These are phyloP conservation scores for Monilinia fructigena DNA, from an alignment of 2,329 filamentous ascomycete species.

Conservation along the genomic window DNA sequence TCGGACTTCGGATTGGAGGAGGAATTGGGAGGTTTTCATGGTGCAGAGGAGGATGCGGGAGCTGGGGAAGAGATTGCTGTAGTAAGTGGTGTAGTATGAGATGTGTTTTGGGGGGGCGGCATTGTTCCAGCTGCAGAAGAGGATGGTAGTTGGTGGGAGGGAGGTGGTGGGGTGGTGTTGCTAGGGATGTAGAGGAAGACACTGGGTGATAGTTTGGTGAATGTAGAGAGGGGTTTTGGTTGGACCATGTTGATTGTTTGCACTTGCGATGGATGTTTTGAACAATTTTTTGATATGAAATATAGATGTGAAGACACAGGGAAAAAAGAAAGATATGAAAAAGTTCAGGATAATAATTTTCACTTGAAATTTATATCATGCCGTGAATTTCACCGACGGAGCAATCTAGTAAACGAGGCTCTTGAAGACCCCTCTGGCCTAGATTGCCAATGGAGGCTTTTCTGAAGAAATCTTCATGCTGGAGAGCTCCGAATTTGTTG, in stretches of 20 bases:
- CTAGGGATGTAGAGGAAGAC: constrained; percentile 32
- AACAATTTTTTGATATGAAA: too few relatives aligned
- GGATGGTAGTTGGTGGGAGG: constrained; percentile 41
- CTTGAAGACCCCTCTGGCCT: neutral
- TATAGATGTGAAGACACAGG: neutral
- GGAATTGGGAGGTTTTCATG: constrained; percentile 46
- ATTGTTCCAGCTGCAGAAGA: constrained; percentile 60
- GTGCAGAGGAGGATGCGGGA: constrained; percentile 53
- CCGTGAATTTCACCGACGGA: neutral
- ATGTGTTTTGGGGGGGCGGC: constrained; percentile 54
- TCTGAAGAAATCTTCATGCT: neutral
- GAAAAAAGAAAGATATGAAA: neutral
- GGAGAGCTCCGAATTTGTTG: neutral
- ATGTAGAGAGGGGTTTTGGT: constrained; percentile 32
- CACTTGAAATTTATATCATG: neutral
- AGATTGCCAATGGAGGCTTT: neutral
- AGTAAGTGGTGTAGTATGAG: constrained; percentile 55
- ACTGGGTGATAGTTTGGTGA: constrained; percentile 31
- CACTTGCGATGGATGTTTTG: neutral
- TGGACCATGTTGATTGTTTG: neutral
- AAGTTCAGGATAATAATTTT: neutral
- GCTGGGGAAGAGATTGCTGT: constrained; percentile 50
- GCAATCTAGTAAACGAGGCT: neutral
- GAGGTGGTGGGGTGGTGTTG: neutral
- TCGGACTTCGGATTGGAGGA: constrained; percentile 42